Conservation (phyloP, 352 stramenopile genomes). For the Phytophthora tubulina region DNA sequence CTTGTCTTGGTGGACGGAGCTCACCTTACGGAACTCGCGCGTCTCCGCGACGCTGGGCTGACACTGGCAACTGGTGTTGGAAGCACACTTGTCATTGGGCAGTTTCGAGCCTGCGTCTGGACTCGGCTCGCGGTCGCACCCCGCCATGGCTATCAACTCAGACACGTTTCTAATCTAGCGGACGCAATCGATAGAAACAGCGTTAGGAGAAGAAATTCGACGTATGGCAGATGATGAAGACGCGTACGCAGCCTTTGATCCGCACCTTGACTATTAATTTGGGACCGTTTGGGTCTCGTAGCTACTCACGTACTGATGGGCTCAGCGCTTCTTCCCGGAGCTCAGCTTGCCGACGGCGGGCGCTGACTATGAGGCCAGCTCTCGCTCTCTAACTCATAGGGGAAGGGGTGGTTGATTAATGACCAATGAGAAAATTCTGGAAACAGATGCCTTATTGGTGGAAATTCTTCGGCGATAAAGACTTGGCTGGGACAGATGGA, state of each 20-base stretch:
- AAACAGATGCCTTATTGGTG: conserved; percentile 11
- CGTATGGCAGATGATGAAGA: not conserved
- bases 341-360: conserved; percentile 32
- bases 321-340: conserved; percentile 5
- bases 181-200: conserved; percentile 1
- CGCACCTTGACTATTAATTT: conserved; percentile 27
- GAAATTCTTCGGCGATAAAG: conserved; percentile 7
- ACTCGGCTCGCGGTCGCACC: conserved; percentile 48
- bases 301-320: conserved; percentile 24
- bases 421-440: conserved; percentile 5
- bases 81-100: conserved; percentile 27
- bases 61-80: conserved; percentile 55
- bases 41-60: conserved; percentile 74
- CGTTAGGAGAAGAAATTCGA: conserved; percentile 12
- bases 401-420: conserved; percentile 8
- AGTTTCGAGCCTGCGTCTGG: conserved; percentile 38
- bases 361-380: conserved; percentile 31
- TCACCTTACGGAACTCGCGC: conserved; percentile 87
- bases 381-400: conserved; percentile 29
- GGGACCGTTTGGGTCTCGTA: not conserved
- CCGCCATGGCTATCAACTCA: conserved; percentile 54
- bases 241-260: not conserved
- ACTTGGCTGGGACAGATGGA: conserved; percentile 8
- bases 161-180: conserved; percentile 38
- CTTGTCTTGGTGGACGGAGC: not conserved